These are phyloP conservation scores for Entophlyctis helioformis DNA, from an alignment of 192 early-diverging fungal genomes.

Conservation along the genomic window DNA sequence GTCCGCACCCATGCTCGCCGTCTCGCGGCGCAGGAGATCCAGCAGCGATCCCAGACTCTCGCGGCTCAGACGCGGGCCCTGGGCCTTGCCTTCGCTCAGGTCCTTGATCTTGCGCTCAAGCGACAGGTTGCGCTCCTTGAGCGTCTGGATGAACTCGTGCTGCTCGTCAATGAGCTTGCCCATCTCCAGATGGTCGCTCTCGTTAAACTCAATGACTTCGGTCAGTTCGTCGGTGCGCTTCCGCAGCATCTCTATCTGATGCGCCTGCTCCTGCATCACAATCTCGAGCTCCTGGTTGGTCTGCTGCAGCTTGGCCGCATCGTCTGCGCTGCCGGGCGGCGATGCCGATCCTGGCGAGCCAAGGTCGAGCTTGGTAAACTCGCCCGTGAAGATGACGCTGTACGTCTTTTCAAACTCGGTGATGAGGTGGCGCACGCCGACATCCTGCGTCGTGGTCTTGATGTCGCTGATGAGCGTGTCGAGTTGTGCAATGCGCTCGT, in stretches of 20 bases:
- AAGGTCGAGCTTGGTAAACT: constrained; percentile 16
- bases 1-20: constrained; percentile 4
- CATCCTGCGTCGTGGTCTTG: constrained; percentile 12
- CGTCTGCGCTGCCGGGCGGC: no score
- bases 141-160: constrained; percentile 8
- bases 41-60: constrained; percentile 6
- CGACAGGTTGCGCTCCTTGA: constrained; percentile 9
- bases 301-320: constrained; percentile 24
- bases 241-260: constrained; percentile 29
- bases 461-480: constrained; percentile 24
- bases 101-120: constrained; percentile 3
- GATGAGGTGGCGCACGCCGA: constrained; percentile 12
- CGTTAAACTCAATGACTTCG: constrained; percentile 7
- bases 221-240: neutral
- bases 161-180: neutral
- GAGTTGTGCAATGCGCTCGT: constrained; percentile 26
- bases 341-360: no score
- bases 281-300: constrained; percentile 41
- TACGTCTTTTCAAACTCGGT: constrained; percentile 14
- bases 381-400: constrained; percentile 14
- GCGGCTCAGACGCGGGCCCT: neutral
- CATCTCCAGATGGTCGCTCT: constrained; percentile 10
- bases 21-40: neutral
- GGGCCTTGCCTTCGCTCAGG: neutral
- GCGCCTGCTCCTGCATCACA: constrained; percentile 27